A percentile compares a stretch with the other conserved stretches of the same genome.
These are phyloP conservation scores for Clonostachys sp. DNA, from an alignment of 2,329 filamentous ascomycete species.

Conservation along the genomic window DNA sequence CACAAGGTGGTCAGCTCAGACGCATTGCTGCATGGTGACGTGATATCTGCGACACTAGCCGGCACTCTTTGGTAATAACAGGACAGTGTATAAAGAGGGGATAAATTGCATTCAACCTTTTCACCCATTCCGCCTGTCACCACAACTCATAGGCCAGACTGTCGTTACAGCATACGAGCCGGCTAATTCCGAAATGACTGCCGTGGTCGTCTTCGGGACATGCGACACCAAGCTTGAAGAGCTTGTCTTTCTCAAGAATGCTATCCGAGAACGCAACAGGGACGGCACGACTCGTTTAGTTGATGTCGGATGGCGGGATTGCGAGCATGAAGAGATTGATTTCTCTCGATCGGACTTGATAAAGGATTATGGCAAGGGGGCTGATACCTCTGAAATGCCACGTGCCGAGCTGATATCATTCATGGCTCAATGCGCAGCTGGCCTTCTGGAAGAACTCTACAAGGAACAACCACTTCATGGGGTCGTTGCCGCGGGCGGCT, in stretches of 20 bases:
- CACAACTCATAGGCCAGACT: too few relatives aligned
- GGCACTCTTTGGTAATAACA: too few relatives aligned
- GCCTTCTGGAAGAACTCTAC: slow-evolving; percentile 22
- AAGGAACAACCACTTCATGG: slow-evolving; percentile 39
- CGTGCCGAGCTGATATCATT: not conserved
- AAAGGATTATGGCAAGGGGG: too few relatives aligned
- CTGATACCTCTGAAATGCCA: not conserved
- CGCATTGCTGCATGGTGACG: too few relatives aligned
- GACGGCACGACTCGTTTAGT: slow-evolving; percentile 17
- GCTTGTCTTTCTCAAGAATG: slow-evolving; percentile 46
- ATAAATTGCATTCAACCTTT: too few relatives aligned
- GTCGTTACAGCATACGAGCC: too few relatives aligned
- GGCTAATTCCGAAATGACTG: too few relatives aligned
- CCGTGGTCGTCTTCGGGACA: slow-evolving; percentile 53
- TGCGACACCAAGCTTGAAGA: slow-evolving; percentile 62
- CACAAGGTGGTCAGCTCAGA: too few relatives aligned
- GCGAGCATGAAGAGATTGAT: not conserved
- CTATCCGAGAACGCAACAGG: slow-evolving; percentile 21
- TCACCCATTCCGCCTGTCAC: too few relatives aligned
- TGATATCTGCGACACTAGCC: too few relatives aligned
- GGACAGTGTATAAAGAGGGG: too few relatives aligned
- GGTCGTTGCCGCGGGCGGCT: slow-evolving; percentile 57
- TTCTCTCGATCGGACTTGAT: too few relatives aligned
- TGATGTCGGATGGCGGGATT: not conserved
- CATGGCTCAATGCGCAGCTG: not conserved